Percentiles rank a stretch among this genome's conserved stretches.
phyloP scores from a whole-genome alignment of 345 rosid species.

The Citrus glauca region DNA sequence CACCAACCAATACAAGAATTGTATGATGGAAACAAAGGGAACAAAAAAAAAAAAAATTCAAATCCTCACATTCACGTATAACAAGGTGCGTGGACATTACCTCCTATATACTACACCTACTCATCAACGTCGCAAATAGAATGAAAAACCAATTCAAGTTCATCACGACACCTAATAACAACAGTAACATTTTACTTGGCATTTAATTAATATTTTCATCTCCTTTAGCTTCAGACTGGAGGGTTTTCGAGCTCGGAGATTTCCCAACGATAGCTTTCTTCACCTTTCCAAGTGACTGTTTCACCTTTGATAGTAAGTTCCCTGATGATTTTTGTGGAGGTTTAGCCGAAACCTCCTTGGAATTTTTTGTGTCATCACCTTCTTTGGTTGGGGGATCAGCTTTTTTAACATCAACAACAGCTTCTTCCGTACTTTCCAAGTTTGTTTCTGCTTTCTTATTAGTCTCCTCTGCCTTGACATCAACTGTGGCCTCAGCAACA shows the following conservation, averaged over 20 bases:
- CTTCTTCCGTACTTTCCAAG: conserved; percentile 5
- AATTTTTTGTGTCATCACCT: conserved; percentile 29
- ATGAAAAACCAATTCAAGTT: conserved; percentile 1
- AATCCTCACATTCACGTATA: conserved; percentile 6
- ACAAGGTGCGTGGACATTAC: conserved; percentile 17
- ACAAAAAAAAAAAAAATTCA: background rate
- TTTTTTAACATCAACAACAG: conserved; percentile 15
- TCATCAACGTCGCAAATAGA: conserved; percentile 1
- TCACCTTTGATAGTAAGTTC: conserved; percentile 70
- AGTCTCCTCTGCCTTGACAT: conserved; percentile 19
- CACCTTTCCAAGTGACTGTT: conserved; percentile 71
- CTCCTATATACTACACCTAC: conserved; percentile 11
- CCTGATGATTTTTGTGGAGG: conserved; percentile 47
- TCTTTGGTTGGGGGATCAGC: conserved; percentile 12
- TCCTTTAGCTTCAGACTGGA: conserved; percentile 38
- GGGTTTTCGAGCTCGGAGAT: conserved; percentile 67
- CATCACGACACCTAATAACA: background rate
- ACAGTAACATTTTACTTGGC: background rate
- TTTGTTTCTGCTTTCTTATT: conserved; percentile 9
- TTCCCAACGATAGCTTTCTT: conserved; percentile 77
- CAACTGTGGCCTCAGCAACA: background rate
- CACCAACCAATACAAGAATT: conserved; percentile 18
- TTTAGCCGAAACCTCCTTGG: conserved; percentile 43
- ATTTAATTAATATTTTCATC: conserved; percentile 48
- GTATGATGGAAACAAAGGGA: background rate